Evolutionary conservation across 2,329 filamentous ascomycete species (phyloP).

Genomic region (Aureobasidium pullulans): DNA sequence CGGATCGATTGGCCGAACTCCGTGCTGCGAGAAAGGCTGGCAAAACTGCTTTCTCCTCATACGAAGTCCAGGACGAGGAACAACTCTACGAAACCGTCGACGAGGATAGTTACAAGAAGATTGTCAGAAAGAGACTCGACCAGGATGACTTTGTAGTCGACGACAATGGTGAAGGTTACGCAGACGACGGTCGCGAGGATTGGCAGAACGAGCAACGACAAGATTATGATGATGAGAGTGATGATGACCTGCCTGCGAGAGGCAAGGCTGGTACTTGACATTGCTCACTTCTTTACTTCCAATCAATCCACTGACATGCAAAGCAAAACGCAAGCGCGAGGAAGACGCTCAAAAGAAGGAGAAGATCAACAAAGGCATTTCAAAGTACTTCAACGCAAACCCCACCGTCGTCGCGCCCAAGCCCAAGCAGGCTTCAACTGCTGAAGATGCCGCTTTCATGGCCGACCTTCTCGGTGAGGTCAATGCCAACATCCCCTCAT

Average conservation of each 20-base stretch:
- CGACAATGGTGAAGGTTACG: slow-evolving; percentile 95
- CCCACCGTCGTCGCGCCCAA: slow-evolving; percentile 57
- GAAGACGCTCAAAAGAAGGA: slow-evolving; percentile 80
- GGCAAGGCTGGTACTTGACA: slow-evolving; percentile 47
- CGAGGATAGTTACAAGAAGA: slow-evolving; percentile 94
- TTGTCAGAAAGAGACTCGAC: slow-evolving; percentile 80
- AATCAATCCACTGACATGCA: slow-evolving; percentile 14
- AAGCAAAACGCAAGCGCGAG: slow-evolving; percentile 80
- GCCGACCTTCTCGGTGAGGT: slow-evolving; percentile 78
- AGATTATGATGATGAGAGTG: slow-evolving; percentile 66
- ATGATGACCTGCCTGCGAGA: slow-evolving; percentile 55
- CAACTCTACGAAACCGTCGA: slow-evolving; percentile 94
- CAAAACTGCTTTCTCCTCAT: slow-evolving; percentile 83
- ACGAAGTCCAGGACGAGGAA: slow-evolving; percentile 76
- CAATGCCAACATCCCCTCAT: slow-evolving; percentile 63
- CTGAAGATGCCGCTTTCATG: slow-evolving; percentile 85
- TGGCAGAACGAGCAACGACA: slow-evolving; percentile 67
- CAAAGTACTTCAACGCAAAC: slow-evolving; percentile 75
- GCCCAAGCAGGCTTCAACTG: slow-evolving; percentile 72
- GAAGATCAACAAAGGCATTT: slow-evolving; percentile 84
- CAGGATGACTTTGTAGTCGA: slow-evolving; percentile 98
- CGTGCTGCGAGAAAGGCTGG: slow-evolving; percentile 76
- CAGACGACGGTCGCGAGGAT: slow-evolving; percentile 91
- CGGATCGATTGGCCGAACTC: slow-evolving; percentile 59
- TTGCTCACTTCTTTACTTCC: too few species aligned